phyloP scores from a whole-genome alignment of 2,329 filamentous ascomycete genomes.

The Fusarium phyllophilum region DNA sequence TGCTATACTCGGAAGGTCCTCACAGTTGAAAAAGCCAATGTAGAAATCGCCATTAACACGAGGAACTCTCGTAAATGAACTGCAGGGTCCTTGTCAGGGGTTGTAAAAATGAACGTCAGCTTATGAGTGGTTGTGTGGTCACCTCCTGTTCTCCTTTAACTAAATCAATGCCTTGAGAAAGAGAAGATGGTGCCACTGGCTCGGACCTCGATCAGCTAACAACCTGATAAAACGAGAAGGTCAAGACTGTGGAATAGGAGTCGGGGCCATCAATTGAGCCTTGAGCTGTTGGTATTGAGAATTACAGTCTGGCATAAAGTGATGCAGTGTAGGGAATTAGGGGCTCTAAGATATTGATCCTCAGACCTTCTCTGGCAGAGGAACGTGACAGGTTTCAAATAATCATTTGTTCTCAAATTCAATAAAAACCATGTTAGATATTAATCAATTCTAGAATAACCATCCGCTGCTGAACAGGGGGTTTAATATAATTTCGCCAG shows the following conservation, averaged over 20 bases:
- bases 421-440: background rate
- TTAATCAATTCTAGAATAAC: constrained; percentile 22
- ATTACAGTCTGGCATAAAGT: background rate
- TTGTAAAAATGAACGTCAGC: constrained; percentile 22
- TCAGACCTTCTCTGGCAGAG: background rate
- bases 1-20: constrained; percentile 6
- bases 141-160: constrained; percentile 14
- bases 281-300: background rate
- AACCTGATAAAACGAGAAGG: constrained; percentile 7
- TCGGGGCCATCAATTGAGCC: background rate
- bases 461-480: constrained; percentile 11
- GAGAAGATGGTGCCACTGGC: constrained; percentile 18
- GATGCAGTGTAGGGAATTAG: background rate
- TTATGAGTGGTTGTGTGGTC: constrained; percentile 22
- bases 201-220: constrained; percentile 9
- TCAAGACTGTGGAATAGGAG: background rate
- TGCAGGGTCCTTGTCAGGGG: constrained; percentile 25
- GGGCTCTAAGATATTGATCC: background rate
- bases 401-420: background rate
- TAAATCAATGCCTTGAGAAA: background rate
- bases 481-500: constrained; percentile 41
- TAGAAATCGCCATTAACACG: constrained; percentile 21
- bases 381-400: background rate
- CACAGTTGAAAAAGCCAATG: constrained; percentile 5
- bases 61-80: constrained; percentile 31